Evolutionary conservation across 2,329 filamentous ascomycete genomes (phyloP).

Genomic region (Neoarthrinium moseri): DNA sequence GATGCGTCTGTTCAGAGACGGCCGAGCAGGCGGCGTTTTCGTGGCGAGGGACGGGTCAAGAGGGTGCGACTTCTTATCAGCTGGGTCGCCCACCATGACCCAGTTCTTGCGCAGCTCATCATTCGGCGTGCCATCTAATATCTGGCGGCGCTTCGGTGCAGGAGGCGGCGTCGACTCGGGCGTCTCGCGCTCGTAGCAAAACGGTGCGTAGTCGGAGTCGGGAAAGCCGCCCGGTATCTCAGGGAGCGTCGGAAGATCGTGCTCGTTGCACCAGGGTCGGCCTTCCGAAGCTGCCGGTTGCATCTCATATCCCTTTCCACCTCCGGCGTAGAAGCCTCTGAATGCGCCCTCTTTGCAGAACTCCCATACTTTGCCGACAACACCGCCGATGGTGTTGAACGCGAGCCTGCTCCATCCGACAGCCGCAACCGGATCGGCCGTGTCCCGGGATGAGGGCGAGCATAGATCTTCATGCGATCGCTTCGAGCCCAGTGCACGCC

Average conservation of each 20-base stretch:
- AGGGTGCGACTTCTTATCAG: conserved; percentile 21
- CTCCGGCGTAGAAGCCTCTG: conserved; percentile 82
- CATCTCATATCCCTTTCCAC: conserved; percentile 69
- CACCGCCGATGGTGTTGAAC: conserved; percentile 61
- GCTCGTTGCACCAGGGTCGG: conserved; percentile 25
- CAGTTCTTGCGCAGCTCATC: conserved; percentile 66
- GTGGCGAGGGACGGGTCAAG: background rate
- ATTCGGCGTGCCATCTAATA: conserved; percentile 40
- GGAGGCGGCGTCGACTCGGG: conserved; percentile 44
- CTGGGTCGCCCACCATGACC: conserved; percentile 61
- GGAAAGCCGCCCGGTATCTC: conserved; percentile 29
- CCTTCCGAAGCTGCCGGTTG: conserved; percentile 21
- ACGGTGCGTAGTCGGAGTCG: conserved; percentile 30
- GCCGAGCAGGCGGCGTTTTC: conserved; percentile 3
- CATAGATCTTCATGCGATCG: conserved; percentile 36
- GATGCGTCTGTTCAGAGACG: conserved; percentile 41
- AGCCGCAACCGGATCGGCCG: conserved; percentile 18
- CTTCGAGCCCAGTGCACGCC: conserved; percentile 50
- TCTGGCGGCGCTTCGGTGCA: conserved; percentile 53
- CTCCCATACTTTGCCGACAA: conserved; percentile 78
- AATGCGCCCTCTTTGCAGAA: conserved; percentile 78
- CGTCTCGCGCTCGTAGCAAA: conserved; percentile 27
- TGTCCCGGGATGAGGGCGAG: conserved; percentile 26
- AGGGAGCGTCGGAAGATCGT: conserved; percentile 25
- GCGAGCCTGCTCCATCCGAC: conserved; percentile 58